Evolutionary conservation across 352 stramenopile species (phyloP).

Genomic region (Phytophthora vignae): DNA sequence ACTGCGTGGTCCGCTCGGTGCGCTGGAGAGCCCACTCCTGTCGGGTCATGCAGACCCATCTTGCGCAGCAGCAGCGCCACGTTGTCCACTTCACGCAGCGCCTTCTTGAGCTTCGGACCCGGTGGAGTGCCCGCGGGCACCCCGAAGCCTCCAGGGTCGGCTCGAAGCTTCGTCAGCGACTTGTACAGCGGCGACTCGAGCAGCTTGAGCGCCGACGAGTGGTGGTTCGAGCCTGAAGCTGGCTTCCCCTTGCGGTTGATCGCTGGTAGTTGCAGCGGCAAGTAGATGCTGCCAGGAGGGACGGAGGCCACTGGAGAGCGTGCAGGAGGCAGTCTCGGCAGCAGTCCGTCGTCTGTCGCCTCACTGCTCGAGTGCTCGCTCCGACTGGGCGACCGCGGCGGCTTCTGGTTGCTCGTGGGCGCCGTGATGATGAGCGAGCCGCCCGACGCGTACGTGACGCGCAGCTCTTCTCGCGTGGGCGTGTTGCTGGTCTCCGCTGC

Average conservation of each 20-base stretch:
- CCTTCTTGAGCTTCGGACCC: conserved; percentile 56
- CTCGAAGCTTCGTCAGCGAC: conserved; percentile 65
- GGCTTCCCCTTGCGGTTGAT: conserved; percentile 43
- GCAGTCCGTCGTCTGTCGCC: conserved; percentile 9
- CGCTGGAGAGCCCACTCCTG: conserved; percentile 34
- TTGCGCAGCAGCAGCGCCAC: conserved; percentile 75
- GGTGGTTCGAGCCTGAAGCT: conserved; percentile 26
- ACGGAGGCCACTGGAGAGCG: conserved; percentile 34
- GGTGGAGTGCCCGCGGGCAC: conserved; percentile 19
- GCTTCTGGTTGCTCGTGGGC: conserved; percentile 27
- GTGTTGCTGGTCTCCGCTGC: conserved; percentile 21
- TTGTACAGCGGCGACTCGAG: conserved; percentile 80
- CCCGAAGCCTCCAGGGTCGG: conserved; percentile 37
- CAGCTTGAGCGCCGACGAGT: conserved; percentile 57
- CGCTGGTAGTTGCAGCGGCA: conserved; percentile 36
- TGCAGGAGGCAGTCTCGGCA: conserved; percentile 32
- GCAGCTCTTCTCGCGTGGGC: conserved; percentile 66
- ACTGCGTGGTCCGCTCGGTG: conserved; percentile 68
- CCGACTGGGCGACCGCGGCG: conserved; percentile 28
- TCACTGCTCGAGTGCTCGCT: conserved; percentile 37
- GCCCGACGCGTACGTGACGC: conserved; percentile 59
- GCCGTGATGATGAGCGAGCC: conserved; percentile 62
- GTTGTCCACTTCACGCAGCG: conserved; percentile 76
- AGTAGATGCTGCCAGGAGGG: conserved; percentile 32
- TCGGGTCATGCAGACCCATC: conserved; percentile 64